Percentiles rank a stretch among this genome's conserved stretches.
phyloP scores from a whole-genome alignment of 106 monocot species.

The Apostasia ramifera region DNA sequence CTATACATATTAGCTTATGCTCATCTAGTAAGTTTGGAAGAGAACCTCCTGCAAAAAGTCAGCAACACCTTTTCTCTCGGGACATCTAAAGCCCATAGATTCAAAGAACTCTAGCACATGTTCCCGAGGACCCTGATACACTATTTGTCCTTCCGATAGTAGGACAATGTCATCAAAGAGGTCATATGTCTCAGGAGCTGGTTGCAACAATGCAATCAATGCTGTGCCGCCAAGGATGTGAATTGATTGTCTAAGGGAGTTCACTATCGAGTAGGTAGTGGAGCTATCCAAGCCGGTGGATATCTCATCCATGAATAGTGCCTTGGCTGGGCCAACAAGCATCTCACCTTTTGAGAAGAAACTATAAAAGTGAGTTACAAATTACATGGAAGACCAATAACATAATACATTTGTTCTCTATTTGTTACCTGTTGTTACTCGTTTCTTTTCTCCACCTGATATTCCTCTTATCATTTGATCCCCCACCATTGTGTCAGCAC shows the following conservation, averaged over 20 bases:
- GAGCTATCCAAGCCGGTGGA: slow-evolving; percentile 26
- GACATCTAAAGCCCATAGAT: slow-evolving; percentile 23
- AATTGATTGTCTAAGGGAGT: slow-evolving; percentile 9
- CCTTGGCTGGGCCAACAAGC: slow-evolving; percentile 24
- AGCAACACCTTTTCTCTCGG: slow-evolving; percentile 26
- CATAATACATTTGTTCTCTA: not conserved
- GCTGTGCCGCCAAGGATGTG: slow-evolving; percentile 16
- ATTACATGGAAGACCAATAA: not conserved
- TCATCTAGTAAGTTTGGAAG: not conserved
- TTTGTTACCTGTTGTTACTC: slow-evolving; percentile 24
- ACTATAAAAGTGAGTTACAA: no score
- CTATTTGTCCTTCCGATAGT: slow-evolving; percentile 20
- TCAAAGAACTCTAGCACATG: slow-evolving; percentile 16
- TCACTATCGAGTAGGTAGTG: slow-evolving; percentile 24
- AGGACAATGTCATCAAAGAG: slow-evolving; percentile 28
- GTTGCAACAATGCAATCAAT: slow-evolving; percentile 14
- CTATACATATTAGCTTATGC: no score
- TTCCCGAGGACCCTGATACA: slow-evolving; percentile 19
- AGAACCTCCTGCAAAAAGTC: slow-evolving; percentile 27
- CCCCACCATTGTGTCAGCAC: slow-evolving; percentile 32
- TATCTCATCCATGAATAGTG: slow-evolving; percentile 31
- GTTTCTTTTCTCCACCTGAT: slow-evolving; percentile 29
- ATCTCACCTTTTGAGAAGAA: slow-evolving; percentile 17
- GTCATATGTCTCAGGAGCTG: slow-evolving; percentile 20
- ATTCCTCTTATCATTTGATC: slow-evolving; percentile 24